Evolutionary conservation across 257 asterid species (phyloP), one percentile per base, ranked within the genome.

Genomic region (Avicennia marina): DNA sequence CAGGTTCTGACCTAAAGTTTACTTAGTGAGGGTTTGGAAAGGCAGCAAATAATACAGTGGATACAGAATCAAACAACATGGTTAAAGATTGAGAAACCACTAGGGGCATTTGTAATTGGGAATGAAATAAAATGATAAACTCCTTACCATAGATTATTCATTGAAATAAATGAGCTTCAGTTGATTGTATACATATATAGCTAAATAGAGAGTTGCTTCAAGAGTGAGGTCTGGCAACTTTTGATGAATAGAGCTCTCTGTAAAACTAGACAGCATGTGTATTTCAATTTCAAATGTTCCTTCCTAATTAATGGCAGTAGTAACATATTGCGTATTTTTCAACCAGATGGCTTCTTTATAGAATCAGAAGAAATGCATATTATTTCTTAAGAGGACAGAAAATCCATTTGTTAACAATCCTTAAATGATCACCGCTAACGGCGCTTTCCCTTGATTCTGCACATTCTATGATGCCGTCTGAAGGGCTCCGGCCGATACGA

Each of bases 401-500:
- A 10, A 36, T 36, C 5, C 41, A 10, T 36, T 36, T 36, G 41
- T 36, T 36, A 15, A 36, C 15, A 36, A 36, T 36, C 7, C 73
- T 57, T 55, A 69, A 3, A 77, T 25, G 9, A 57, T 51, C 60
- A 81, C 63, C 56, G n/a, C 68, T 11, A 81, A 75, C 65, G 77
- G 76, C 65, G 79, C 80, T n/a, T 17, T 68, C 51, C 64, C 52
- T 31, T 61, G 18, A 13, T 25, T 63, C 63, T 64, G 75, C 31
- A 56, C 69, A 11, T 51, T 75, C 24, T 21, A 50, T 45, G 79
- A 60, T 24, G 58, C 39, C 56, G 68, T 51, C 45, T 43, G 68
- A 8, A 75, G 70, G 53, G 62, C 47, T 46, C 29, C 52, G 0
- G 63, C 78, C 1, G 78, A 45, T 10, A 74, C 66, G 9, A 81